These are phyloP conservation scores for Fusarium mexicanum DNA, from an alignment of 2,329 filamentous ascomycete genomes.

Conservation along the genomic window DNA sequence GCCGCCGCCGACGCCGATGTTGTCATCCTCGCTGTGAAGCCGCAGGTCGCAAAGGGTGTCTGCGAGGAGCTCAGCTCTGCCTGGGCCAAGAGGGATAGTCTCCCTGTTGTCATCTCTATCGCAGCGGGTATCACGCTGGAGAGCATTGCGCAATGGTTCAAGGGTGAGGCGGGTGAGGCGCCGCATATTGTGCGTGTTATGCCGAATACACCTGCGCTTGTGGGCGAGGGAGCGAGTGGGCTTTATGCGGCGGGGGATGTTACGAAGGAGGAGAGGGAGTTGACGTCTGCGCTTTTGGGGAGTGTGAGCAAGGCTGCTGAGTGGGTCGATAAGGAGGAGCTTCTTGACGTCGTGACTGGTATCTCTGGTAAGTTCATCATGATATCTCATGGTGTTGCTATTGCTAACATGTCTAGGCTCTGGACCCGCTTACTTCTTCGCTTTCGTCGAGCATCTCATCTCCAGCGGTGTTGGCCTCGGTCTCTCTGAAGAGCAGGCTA, in stretches of 20 bases:
- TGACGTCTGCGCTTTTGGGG: constrained; percentile 54
- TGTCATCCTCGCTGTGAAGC: constrained; percentile 62
- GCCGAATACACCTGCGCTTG: constrained; percentile 62
- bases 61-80: constrained; percentile 57
- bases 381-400: accelerated
- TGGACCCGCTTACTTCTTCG: constrained; percentile 64
- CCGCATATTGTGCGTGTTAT: constrained; percentile 62
- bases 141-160: constrained; percentile 56
- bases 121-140: constrained; percentile 59
- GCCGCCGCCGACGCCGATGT: constrained; percentile 56
- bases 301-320: constrained; percentile 60
- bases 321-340: constrained; percentile 60
- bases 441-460: constrained; percentile 62
- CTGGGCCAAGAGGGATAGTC: constrained; percentile 46
- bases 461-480: constrained; percentile 56
- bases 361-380: constrained; percentile 54
- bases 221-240: constrained; percentile 61
- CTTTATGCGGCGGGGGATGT: constrained; percentile 57
- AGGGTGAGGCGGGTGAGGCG: constrained; percentile 47
- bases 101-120: constrained; percentile 60
- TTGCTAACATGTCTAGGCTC: constrained; percentile 50
- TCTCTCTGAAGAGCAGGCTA: constrained; percentile 59
- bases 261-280: constrained; percentile 52
- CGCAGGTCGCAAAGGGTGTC: constrained; percentile 58
- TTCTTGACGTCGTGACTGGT: constrained; percentile 61